phyloP scores from a whole-genome alignment of 139 green algal genomes.

The Klebsormidium nitens region DNA sequence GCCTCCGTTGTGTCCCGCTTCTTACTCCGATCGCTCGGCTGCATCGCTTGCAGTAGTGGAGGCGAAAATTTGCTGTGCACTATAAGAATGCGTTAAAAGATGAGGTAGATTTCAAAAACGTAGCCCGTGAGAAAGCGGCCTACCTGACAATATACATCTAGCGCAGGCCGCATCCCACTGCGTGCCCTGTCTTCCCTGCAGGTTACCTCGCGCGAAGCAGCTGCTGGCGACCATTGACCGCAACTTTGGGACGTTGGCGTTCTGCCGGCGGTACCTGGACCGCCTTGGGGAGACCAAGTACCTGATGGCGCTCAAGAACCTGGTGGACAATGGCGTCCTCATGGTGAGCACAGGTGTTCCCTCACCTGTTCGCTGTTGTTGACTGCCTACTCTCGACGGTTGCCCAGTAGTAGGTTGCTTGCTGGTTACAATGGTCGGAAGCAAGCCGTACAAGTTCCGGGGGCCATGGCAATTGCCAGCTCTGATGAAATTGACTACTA shows the following conservation, averaged over 20 bases:
- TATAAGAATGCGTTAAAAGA: too few species aligned
- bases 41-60: too few species aligned
- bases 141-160: too few species aligned
- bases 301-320: slow-evolving; percentile 97
- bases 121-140: too few species aligned
- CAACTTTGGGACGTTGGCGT: slow-evolving; percentile 97
- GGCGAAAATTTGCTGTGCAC: too few species aligned
- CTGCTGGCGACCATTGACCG: slow-evolving; percentile 90
- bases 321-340: slow-evolving; percentile 82
- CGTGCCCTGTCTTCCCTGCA: slow-evolving; percentile 76
- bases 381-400: neutral
- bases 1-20: too few species aligned
- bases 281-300: slow-evolving; percentile 96
- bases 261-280: slow-evolving; percentile 94
- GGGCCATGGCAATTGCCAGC: neutral
- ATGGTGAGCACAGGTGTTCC: slow-evolving; percentile 12
- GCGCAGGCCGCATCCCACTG: too few species aligned
- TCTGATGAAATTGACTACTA: neutral
- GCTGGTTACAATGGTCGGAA: neutral
- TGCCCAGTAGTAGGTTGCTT: neutral
- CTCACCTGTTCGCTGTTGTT: neutral
- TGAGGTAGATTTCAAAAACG: too few species aligned
- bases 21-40: too few species aligned
- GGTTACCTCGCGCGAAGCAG: slow-evolving; percentile 87
- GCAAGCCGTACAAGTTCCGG: neutral